These are phyloP conservation scores for Cucumis melo DNA, from an alignment of 306 rosid species.

Conservation along the genomic window DNA sequence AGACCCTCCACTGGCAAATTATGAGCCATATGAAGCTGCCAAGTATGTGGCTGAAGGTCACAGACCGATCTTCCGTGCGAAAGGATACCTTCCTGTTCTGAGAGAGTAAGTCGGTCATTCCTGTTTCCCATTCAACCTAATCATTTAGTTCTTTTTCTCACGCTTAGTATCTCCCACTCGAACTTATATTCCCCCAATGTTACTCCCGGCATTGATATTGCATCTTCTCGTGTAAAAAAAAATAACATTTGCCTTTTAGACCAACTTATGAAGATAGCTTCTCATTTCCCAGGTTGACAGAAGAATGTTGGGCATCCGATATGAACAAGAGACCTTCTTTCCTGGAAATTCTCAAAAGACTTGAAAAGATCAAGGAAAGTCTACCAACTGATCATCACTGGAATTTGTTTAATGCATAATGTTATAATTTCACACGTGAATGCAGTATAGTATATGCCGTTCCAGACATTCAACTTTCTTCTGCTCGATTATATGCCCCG, in stretches of 20 bases:
- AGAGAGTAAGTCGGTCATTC: conserved; percentile 46
- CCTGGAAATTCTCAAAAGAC: conserved; percentile 71
- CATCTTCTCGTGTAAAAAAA: not conserved
- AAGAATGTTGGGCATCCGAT: conserved; percentile 64
- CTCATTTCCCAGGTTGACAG: conserved; percentile 39
- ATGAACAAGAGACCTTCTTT: conserved; percentile 64
- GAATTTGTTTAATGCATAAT: conserved; percentile 39
- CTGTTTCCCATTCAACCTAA: not conserved
- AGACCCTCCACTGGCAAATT: conserved; percentile 61
- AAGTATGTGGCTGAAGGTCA: conserved; percentile 75
- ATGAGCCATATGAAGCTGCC: conserved; percentile 86
- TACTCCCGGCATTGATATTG: not conserved
- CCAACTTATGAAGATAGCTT: not conserved
- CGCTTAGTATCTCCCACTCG: not conserved
- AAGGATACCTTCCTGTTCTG: conserved; percentile 42
- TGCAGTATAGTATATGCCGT: not conserved
- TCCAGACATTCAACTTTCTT: conserved; percentile 1
- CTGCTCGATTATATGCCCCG: not conserved
- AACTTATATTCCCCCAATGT: not conserved
- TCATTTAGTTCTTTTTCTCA: not conserved
- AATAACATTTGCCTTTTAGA: not conserved
- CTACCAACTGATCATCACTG: conserved; percentile 65
- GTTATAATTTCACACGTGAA: not conserved
- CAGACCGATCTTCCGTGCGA: conserved; percentile 57
- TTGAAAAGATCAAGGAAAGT: conserved; percentile 61